Evolutionary conservation across 805 yeast genomes (phyloP), one percentile per base, ranked within the genome.

Genomic region (Saccharomyces kudriavzevii): DNA sequence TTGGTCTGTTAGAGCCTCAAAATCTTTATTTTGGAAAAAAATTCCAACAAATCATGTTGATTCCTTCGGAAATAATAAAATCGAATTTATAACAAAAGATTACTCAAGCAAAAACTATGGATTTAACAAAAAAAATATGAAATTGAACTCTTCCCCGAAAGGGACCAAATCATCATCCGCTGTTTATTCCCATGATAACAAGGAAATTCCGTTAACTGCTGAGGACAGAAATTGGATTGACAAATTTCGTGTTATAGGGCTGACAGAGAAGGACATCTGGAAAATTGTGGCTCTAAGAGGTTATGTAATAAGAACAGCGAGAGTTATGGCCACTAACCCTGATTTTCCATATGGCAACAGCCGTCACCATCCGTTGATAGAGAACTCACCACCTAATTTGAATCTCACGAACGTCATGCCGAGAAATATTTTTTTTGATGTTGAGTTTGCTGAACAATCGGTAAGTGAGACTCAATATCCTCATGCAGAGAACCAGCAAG

Each of bases 11-110:
- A 79, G 80, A 54, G 79, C 85, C 1, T 77, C 76, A 8, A 81
- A 82, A 45, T 81, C 96, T 0, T 69, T 84, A n/a, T 91, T 92
- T 62, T 91, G 97, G 97, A 80, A 84, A 56, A 79, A 75, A 56
- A 69, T 73, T 0, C 73, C 72, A 9, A 64, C 60, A 29, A 59
- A 65, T 3, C 60, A 68, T 27, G 61, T 66, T 2, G 79, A 77
- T 62, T 70, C 76, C 1, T 77, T 78, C 65, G 83, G 82, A 2
- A 76, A 74, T 53, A 70, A 68, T 2, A 58, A 52, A 17, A 52
- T 57, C 6, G 52, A 52, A 2, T 67, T 69, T 49, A 58, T 67
- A 3, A 62, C 65, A 3, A 68, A 62, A 47, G 66, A 65, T 54
- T 67, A 57, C 45, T 52, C 63, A 13, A 54, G 61, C 1, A 60